Percentiles rank a stretch among this genome's conserved stretches.
phyloP scores from a whole-genome alignment of 805 yeast genomes.

The Kuraishia ogatae region DNA sequence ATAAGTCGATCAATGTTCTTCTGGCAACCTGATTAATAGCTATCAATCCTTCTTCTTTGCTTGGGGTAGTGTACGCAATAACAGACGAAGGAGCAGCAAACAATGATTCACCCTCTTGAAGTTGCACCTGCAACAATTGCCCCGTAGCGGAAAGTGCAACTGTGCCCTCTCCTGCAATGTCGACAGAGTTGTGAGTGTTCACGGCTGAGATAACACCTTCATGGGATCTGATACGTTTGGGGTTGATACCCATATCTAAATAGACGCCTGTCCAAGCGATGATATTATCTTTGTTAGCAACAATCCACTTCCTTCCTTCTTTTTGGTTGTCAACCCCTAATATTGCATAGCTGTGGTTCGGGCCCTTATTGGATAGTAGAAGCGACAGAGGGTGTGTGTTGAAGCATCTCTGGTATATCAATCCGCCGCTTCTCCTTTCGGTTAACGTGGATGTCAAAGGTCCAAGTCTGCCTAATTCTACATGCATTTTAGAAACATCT shows the following conservation, averaged over 20 bases:
- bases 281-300: slow-evolving; percentile 25
- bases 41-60: background rate
- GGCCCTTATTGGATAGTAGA: slow-evolving; percentile 25
- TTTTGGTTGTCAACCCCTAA: slow-evolving; percentile 15
- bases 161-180: slow-evolving; percentile 27
- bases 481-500: slow-evolving; percentile 20
- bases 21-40: slow-evolving; percentile 1
- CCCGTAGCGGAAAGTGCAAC: slow-evolving; percentile 31
- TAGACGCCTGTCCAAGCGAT: slow-evolving; percentile 41
- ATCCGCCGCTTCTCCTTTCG: slow-evolving; percentile 5
- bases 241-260: slow-evolving; percentile 13
- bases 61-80: slow-evolving; percentile 23
- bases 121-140: slow-evolving; percentile 26
- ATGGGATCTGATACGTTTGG: slow-evolving; percentile 9
- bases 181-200: background rate
- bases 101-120: slow-evolving; percentile 28
- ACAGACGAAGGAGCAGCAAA: slow-evolving; percentile 29
- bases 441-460: slow-evolving; percentile 2
- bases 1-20: slow-evolving; percentile 14
- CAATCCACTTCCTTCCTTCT: slow-evolving; percentile 23
- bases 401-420: slow-evolving; percentile 26
- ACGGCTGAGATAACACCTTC: background rate
- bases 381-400: slow-evolving; percentile 23
- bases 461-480: slow-evolving; percentile 17
- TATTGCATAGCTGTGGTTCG: slow-evolving; percentile 25